Base-by-base conservation (phyloP, 495 filamentous ascomycete genomes). In the Aspergillus bridgeri region DNA sequence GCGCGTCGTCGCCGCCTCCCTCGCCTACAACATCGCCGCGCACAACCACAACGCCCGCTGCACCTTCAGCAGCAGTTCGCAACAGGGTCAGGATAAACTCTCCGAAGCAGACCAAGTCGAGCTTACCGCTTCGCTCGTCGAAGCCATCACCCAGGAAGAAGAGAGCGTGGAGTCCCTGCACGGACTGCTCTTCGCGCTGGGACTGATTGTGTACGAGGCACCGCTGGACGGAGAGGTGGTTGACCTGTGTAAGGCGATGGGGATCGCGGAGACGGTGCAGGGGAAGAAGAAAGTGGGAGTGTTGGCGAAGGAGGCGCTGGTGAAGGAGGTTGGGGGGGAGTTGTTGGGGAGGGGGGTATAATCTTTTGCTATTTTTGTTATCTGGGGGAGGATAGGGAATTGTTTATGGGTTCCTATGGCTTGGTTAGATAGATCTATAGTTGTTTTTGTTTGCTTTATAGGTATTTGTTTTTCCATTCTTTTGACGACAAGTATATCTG, bases 21-120 rank as follows among this genome's bases (percentile, higher is more conserved):
- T 97, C n/a, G 82, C 89, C 1, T 92, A 92, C 71, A 96, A 97
- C 57, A 68, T 98, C 3, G 82, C 90, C 0, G 70, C 81, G 8
- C 79, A 85, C 8, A 90, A 92, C 63, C 85, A 86, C 65, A 81
- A 81, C 48, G 72, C 81, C 42, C 83, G 91, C 22, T 29, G 6
- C 27, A 29, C 6, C 27, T 6, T 9, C 3, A 3, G 6, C 11
- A 9, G 6, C 27, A 29, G 27, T 7, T n/a, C n/a, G n/a, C n/a
- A n/a, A 6, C 27, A 6, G 27, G 27, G 11, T 29, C 27, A 29
- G 3, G 87, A 92, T 27, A 72, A 76, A 1, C 69, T 97, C 3
- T 66, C 82, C 0, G 87, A 90, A 54, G 81, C 75, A 8, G 81
- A 86, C 53, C 88, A 92, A 65, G 82, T 96, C 21, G 91, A 94